Base-by-base conservation (phyloP, 2,329 filamentous ascomycete genomes). In the Cladosporium velox region DNA sequence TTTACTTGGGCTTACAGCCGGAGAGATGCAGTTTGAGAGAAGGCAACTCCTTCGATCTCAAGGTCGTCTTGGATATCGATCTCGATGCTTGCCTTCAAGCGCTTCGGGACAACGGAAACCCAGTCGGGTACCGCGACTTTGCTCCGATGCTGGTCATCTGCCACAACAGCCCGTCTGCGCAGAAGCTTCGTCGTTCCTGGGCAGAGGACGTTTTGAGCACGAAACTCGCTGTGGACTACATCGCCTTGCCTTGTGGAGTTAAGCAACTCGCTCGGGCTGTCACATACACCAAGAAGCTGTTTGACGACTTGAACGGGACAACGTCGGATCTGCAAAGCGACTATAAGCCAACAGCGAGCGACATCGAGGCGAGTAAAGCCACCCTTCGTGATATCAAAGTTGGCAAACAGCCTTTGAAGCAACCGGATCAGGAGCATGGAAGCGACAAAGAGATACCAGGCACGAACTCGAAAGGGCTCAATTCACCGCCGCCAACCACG, bases 231-330 rank as follows among this genome's bases (percentile, higher is more conserved):
- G 54, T 26, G 30, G 54, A 38, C 10, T 58, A 38, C 11, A 38
- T 58, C n/a, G 54, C 54, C 4, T n/a, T 58, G 3, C 32, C 21
- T 24, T 58, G 54, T 26, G 54, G 54, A 0, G 30, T 58, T 10
- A 35, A 38, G 1, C 30, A 58, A 12, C 14, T 58, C 8, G 34
- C 58, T 35, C 32, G 69, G 74, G 8, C 72, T 67, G 3, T 64
- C 11, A 12, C 32, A 1, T 18, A 38, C 54, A 32, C 32, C 6
- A 18, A 10, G 1, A 34, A 38, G 30, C 6, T 54, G 51, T 30
- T 10, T 2, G 15, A 32, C 8, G 26, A 54, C 4, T 8, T 54
- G 3, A 30, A 18, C 7, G 7, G 14, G 1, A 2, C 14, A 5
- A 5, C 28, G 4, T 11, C 15, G 2, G 28, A 18, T 21, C 26